Conservation (phyloP, 768 basidiomycete species). For the Tylopilus rubrobrunneus region DNA sequence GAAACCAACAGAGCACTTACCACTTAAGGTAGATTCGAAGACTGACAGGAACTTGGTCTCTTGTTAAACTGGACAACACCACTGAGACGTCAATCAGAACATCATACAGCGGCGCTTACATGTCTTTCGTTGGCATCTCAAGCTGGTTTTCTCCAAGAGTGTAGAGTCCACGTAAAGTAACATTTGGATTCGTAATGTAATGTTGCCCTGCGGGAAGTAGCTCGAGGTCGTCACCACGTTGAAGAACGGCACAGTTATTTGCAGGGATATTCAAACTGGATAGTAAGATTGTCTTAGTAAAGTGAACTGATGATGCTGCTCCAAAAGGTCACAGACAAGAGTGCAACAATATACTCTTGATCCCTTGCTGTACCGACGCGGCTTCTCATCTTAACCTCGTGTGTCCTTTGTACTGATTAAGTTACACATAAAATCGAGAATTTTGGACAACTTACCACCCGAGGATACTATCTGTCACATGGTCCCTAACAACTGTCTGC, state of each 20-base stretch:
- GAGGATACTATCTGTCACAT: slow-evolving; percentile 56
- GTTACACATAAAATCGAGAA: not conserved
- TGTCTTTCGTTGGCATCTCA: slow-evolving; percentile 86
- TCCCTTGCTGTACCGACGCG: slow-evolving; percentile 38
- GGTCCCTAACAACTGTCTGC: slow-evolving; percentile 53
- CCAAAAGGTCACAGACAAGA: slow-evolving; percentile 48
- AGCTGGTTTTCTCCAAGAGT: slow-evolving; percentile 81
- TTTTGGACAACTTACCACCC: slow-evolving; percentile 41
- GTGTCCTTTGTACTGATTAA: slow-evolving; percentile 37
- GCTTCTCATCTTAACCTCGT: slow-evolving; percentile 78
- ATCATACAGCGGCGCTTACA: slow-evolving; percentile 41
- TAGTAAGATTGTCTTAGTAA: not conserved
- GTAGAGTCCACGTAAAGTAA: slow-evolving; percentile 75
- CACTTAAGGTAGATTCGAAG: slow-evolving; percentile 83
- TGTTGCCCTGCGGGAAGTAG: slow-evolving; percentile 79
- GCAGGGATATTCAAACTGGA: slow-evolving; percentile 76
- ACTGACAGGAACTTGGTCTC: slow-evolving; percentile 83
- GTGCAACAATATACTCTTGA: slow-evolving; percentile 72
- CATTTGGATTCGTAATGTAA: slow-evolving; percentile 79
- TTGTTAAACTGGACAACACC: slow-evolving; percentile 55
- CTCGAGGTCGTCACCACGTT: slow-evolving; percentile 75
- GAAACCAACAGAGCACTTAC: slow-evolving; percentile 30
- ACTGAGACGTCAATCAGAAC: not conserved
- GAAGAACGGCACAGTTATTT: slow-evolving; percentile 82
- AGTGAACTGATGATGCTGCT: not conserved